phyloP scores from a whole-genome alignment of 768 basidiomycete genomes.

The Phanerochaete carnosa region DNA sequence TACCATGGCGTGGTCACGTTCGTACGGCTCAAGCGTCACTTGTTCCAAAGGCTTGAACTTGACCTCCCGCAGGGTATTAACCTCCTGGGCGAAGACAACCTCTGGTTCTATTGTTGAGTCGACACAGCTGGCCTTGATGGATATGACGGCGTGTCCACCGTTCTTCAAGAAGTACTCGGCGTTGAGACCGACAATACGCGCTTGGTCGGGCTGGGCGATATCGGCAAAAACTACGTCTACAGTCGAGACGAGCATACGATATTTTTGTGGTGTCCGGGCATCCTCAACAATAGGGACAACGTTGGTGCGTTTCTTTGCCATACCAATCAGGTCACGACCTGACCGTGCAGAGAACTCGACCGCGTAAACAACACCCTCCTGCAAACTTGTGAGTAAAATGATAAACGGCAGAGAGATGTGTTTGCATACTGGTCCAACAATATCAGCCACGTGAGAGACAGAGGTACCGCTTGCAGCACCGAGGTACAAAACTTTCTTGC shows the following conservation, averaged over 20 bases:
- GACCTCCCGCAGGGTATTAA: conserved; percentile 70
- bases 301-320: conserved; percentile 99
- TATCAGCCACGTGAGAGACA: conserved; percentile 98
- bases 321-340: conserved; percentile 96
- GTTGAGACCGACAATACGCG: conserved; percentile 91
- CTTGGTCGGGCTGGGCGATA: conserved; percentile 98
- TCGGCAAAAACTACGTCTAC: conserved; percentile 99
- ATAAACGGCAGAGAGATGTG: conserved; percentile 5
- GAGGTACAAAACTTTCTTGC: conserved; percentile 94
- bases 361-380: conserved; percentile 97
- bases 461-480: conserved; percentile 98
- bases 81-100: conserved; percentile 85
- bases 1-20: conserved; percentile 90
- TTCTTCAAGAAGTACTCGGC: conserved; percentile 96
- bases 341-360: conserved; percentile 97
- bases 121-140: conserved; percentile 98
- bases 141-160: conserved; percentile 88
- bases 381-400: conserved; percentile 5
- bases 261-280: conserved; percentile 93
- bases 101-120: conserved; percentile 94
- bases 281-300: conserved; percentile 99
- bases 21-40: conserved; percentile 91
- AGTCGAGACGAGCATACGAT: conserved; percentile 92
- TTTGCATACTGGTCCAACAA: conserved; percentile 87
- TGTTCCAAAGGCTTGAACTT: conserved; percentile 95